Percentiles rank a stretch among this genome's conserved stretches.
These are phyloP conservation scores for Penicillium sp. DNA, from an alignment of 2,329 filamentous ascomycete species.

Conservation along the genomic window DNA sequence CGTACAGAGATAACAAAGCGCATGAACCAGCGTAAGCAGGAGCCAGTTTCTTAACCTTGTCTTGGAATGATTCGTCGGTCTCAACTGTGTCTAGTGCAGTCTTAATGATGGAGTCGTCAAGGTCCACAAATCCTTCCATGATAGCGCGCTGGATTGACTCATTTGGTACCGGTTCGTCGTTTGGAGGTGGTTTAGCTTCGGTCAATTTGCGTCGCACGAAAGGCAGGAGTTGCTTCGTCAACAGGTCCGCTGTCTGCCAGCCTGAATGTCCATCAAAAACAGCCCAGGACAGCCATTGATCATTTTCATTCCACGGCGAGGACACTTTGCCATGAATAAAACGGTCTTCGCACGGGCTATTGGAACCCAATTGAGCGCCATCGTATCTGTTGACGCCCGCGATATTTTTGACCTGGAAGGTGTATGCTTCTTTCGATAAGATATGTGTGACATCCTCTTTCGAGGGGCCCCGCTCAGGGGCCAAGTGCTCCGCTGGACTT, in stretches of 20 bases:
- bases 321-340: conserved; percentile 27
- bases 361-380: conserved; percentile 33
- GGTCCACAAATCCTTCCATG: conserved; percentile 20
- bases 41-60: conserved; percentile 23
- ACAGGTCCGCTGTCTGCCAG: conserved; percentile 26
- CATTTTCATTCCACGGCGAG: conserved; percentile 21
- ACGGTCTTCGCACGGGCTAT: conserved; percentile 36
- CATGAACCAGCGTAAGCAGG: conserved; percentile 56
- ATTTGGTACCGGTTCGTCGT: conserved; percentile 2
- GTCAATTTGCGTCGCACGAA: conserved; percentile 21
- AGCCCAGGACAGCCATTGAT: conserved; percentile 36
- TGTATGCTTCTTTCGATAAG: conserved; percentile 25
- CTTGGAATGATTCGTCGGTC: conserved; percentile 19
- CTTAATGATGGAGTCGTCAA: conserved; percentile 29
- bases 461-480: conserved; percentile 12
- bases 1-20: conserved; percentile 62
- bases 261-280: conserved; percentile 44
- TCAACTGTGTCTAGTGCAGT: conserved; percentile 15
- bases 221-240: conserved; percentile 23
- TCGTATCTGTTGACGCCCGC: conserved; percentile 26
- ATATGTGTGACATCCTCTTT: conserved; percentile 22
- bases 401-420: conserved; percentile 17
- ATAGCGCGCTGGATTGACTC: conserved; percentile 25
- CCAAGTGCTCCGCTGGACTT: conserved; percentile 8
- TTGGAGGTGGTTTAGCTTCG: conserved; percentile 9